Base-by-base conservation (phyloP, 495 filamentous ascomycete genomes). In the Hamigera avellanea region DNA sequence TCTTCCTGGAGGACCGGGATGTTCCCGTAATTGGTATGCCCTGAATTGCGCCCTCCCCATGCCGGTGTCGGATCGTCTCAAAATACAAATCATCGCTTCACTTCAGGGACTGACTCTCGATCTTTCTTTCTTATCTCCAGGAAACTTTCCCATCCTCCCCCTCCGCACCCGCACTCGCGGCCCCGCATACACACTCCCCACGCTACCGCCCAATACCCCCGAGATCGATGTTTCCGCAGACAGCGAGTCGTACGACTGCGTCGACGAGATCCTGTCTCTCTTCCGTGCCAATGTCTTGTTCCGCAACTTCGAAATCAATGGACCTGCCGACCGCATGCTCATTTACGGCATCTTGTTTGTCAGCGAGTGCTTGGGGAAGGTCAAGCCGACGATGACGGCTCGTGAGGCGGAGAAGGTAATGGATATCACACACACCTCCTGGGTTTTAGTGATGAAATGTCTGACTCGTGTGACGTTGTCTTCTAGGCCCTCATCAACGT, bases 281-380 rank as follows among this genome's bases (percentile, higher is more conserved):
- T 98, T 95, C 74, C 84, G 91, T 35, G 89, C 93, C 56, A 96
- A 98, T 67, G 95, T 91, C 27, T 79, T 98, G 54, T 98, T 98
- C 70, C 82, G 93, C 46, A 98, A 98, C 70, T 98, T 98, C 54
- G 93, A 95, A 70, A 94, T 96, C 75, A 87, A 93, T 55, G 91
- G 91, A 13, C 84, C 86, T 19, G 91, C 91, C 37, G 91, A 98
- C 62, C 75, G 93, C 31, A 75, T 94, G 56, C 67, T 98, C 40
- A 91, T 98, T 48, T 98, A 98, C 64, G 88, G 89, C 35, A 96
- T 94, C 51, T 70, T 95, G 44, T 95, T 88, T 63, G 68, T 96
- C 46, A 84, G 76, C 52, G 88, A 95, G 52, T 86, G 83, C 43
- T 67, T 98, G 55, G 61, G 69, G 39, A 89, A 88, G 72, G 80